Evolutionary conservation across 2,329 filamentous ascomycete genomes (phyloP).

Genomic region (Didymella pinodella): DNA sequence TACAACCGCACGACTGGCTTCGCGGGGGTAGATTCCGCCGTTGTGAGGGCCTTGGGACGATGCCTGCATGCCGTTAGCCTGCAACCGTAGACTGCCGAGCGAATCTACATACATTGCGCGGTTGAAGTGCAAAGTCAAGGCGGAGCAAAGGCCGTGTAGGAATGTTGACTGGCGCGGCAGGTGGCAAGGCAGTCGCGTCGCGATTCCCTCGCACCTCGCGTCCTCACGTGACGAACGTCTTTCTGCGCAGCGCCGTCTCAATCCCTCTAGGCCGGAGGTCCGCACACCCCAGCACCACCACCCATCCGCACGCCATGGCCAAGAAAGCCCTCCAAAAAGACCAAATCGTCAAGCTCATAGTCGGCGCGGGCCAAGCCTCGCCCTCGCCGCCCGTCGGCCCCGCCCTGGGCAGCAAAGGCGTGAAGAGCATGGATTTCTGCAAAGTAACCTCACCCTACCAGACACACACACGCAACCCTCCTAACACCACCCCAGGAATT

Average conservation of each 20-base stretch:
- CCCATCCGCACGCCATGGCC: slow-evolving; percentile 41
- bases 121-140: background rate
- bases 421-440: slow-evolving; percentile 99
- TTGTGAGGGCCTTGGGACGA: slow-evolving; percentile 40
- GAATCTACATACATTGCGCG: slow-evolving; percentile 5
- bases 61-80: slow-evolving; percentile 38
- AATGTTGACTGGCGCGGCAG: slow-evolving; percentile 18
- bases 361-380: slow-evolving; percentile 92
- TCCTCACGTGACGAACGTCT: slow-evolving; percentile 7
- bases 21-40: slow-evolving; percentile 47
- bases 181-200: slow-evolving; percentile 21
- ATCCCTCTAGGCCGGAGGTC: slow-evolving; percentile 9
- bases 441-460: slow-evolving; percentile 67
- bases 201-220: slow-evolving; percentile 9
- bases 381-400: slow-evolving; percentile 96
- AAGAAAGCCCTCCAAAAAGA: slow-evolving; percentile 49
- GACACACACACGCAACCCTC: background rate
- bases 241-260: background rate
- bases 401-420: slow-evolving; percentile 93
- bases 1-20: slow-evolving; percentile 56
- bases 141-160: background rate
- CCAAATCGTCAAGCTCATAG: slow-evolving; percentile 90
- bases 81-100: background rate
- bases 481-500: slow-evolving; percentile 73
- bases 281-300: background rate